These are phyloP conservation scores for Spizellomyces punctatus DNA, from an alignment of 192 early-diverging fungal genomes.

Conservation along the genomic window DNA sequence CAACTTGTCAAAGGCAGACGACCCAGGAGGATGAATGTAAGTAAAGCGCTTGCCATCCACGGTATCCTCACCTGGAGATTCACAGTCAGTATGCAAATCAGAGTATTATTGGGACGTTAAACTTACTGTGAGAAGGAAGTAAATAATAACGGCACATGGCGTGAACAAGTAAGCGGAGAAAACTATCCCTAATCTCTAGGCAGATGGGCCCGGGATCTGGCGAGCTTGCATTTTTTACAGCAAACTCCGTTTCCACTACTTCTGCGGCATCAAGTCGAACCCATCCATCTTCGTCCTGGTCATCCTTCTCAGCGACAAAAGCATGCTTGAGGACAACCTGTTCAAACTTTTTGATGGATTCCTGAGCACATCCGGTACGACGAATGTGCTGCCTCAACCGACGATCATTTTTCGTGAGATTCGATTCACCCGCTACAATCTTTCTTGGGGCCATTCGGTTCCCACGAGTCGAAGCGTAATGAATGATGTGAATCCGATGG, in stretches of 20 bases:
- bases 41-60: constrained; percentile 23
- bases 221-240: background rate
- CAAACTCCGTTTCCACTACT: too few relatives aligned
- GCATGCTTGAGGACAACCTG: constrained; percentile 9
- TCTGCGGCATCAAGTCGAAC: constrained; percentile 6
- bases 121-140: constrained; percentile 31
- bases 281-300: constrained; percentile 7
- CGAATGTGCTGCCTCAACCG: constrained; percentile 6
- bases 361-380: constrained; percentile 11
- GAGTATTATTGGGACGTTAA: background rate
- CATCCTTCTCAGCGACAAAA: background rate
- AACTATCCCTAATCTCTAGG: constrained; percentile 24
- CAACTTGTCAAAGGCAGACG: background rate
- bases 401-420: constrained; percentile 18
- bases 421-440: constrained; percentile 7
- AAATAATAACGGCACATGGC: constrained; percentile 33
- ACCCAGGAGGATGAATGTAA: constrained; percentile 10
- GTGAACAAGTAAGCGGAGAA: constrained; percentile 30
- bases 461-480: too few relatives aligned
- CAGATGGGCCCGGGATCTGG: background rate
- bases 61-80: constrained; percentile 19
- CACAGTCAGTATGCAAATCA: background rate
- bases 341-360: constrained; percentile 25
- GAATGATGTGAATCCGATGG: background rate
- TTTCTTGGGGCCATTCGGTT: background rate